Evolutionary conservation across 1,284 basidiomycete species (phyloP).

Genomic region (Fomitopsis schrenkii): DNA sequence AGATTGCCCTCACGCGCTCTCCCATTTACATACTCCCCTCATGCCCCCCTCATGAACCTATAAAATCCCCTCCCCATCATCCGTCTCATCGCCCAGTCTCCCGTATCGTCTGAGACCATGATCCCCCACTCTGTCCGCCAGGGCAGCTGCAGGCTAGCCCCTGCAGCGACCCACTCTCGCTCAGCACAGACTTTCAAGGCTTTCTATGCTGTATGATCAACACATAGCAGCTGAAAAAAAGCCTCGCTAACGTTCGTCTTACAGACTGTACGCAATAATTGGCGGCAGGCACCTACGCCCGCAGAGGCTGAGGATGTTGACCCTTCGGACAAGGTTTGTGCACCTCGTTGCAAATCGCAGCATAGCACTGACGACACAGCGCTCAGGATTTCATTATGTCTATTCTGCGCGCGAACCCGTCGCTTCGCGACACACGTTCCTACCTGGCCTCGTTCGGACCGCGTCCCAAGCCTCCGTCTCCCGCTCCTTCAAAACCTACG

Average conservation of each 20-base stretch:
- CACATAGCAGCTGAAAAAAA: not conserved
- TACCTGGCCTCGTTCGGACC: constrained; percentile 87
- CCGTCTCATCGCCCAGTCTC: constrained; percentile 2
- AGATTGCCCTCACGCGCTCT: not conserved
- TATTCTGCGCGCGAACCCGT: constrained; percentile 91
- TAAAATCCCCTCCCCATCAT: constrained; percentile 11
- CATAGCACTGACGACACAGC: constrained; percentile 2
- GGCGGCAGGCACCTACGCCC: constrained; percentile 32
- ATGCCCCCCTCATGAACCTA: constrained; percentile 12
- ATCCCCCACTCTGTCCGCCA: constrained; percentile 17
- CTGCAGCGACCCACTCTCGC: constrained; percentile 14
- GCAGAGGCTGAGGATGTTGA: constrained; percentile 43
- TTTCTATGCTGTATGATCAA: constrained; percentile 53
- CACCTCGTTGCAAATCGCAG: not conserved
- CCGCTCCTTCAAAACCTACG: constrained; percentile 16
- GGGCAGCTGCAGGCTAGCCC: constrained; percentile 6
- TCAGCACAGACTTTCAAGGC: constrained; percentile 45
- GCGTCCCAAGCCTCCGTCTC: constrained; percentile 30
- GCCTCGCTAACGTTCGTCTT: not conserved
- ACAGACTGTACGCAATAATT: constrained; percentile 43
- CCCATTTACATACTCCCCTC: not conserved
- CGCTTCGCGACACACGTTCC: constrained; percentile 83
- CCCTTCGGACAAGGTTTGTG: constrained; percentile 44
- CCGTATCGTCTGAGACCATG: constrained; percentile 10
- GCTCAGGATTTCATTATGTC: constrained; percentile 93